Percentiles rank a stretch among this genome's conserved stretches.
These are phyloP conservation scores for Prunella vulgaris DNA, from an alignment of 257 asterid species.

Conservation along the genomic window DNA sequence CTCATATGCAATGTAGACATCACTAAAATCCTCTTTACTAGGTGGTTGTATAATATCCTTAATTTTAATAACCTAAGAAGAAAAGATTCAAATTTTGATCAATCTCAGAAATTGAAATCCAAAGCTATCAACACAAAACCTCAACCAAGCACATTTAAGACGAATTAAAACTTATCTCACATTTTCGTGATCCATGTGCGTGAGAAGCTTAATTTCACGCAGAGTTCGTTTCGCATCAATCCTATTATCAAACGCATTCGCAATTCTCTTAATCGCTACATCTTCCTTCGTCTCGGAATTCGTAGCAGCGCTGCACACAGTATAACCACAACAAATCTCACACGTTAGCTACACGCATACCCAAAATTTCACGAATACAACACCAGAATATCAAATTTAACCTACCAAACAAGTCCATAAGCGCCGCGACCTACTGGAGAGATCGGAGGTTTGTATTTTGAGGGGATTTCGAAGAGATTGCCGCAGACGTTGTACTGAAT, in stretches of 20 bases:
- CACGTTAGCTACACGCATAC: background rate
- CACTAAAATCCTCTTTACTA: slow-evolving; percentile 54
- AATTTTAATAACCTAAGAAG: slow-evolving; percentile 55
- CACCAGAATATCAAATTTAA: background rate
- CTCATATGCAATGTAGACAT: slow-evolving; percentile 78
- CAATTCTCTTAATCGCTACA: slow-evolving; percentile 87
- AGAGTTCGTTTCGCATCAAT: slow-evolving; percentile 84
- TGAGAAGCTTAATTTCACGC: slow-evolving; percentile 84
- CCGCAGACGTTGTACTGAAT: slow-evolving; percentile 69
- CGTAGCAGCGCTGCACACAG: slow-evolving; percentile 52
- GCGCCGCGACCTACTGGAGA: slow-evolving; percentile 83
- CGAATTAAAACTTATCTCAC: slow-evolving; percentile 34
- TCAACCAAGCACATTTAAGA: background rate
- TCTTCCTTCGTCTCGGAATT: slow-evolving; percentile 67
- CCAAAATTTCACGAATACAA: background rate
- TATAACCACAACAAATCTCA: slow-evolving; percentile 17
- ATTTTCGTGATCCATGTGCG: slow-evolving; percentile 91
- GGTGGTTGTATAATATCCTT: slow-evolving; percentile 78
- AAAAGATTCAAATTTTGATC: background rate
- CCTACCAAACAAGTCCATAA: slow-evolving; percentile 85
- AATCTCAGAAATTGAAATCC: background rate
- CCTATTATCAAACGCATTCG: slow-evolving; percentile 79
- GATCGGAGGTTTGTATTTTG: slow-evolving; percentile 70
- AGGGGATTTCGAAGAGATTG: slow-evolving; percentile 61
- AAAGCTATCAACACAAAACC: background rate